These are phyloP conservation scores for Fusarium brevicatenulatum DNA, from an alignment of 2,329 filamentous ascomycete species.

Conservation along the genomic window DNA sequence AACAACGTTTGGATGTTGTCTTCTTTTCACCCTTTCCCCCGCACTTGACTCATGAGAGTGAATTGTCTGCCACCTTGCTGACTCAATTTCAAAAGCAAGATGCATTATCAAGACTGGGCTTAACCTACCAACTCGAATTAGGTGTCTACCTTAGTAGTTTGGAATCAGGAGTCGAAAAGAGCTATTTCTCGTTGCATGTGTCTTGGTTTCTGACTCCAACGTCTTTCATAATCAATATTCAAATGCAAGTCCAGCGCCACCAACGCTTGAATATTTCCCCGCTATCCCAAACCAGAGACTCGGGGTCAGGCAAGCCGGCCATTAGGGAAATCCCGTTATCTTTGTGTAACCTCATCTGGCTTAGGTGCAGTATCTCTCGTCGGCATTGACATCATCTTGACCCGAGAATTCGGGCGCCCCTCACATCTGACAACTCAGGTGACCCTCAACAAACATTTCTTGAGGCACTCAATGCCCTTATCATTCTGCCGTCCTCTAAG, in stretches of 20 bases:
- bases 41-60: background rate
- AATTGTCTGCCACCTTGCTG: background rate
- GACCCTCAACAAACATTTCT: background rate
- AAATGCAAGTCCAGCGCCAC: background rate
- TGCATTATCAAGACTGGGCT: background rate
- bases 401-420: background rate
- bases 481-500: background rate
- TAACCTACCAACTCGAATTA: background rate
- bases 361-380: background rate
- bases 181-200: background rate
- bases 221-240: background rate
- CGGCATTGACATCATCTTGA: conserved; percentile 11
- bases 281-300: background rate
- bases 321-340: background rate
- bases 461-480: background rate
- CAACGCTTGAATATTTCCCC: background rate
- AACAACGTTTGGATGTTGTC: background rate
- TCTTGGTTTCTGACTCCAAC: background rate
- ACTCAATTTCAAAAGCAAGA: background rate
- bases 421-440: background rate
- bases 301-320: background rate
- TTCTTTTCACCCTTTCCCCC: background rate
- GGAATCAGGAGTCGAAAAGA: background rate
- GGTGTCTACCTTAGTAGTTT: background rate
- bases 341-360: conserved; percentile 11